Evolutionary conservation across 2,329 filamentous ascomycete genomes (phyloP).

Genomic region (Pestalotiopsis sp.): DNA sequence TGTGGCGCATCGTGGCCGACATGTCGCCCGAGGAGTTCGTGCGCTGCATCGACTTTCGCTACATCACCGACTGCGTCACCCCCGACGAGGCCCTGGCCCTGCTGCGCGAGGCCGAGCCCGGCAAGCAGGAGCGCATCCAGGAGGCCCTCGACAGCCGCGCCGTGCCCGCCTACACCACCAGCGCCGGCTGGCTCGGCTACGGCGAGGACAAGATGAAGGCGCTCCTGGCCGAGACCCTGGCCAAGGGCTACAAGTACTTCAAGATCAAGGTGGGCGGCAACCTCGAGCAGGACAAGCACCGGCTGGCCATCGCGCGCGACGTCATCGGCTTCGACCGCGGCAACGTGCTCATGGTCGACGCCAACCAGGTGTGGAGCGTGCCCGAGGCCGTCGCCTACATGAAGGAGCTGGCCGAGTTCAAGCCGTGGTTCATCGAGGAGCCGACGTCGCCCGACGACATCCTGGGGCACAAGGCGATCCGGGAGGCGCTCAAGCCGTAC

Average conservation of each 20-base stretch:
- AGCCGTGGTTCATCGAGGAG: slow-evolving; percentile 94
- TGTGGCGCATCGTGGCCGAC: slow-evolving; percentile 88
- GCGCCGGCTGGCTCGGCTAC: slow-evolving; percentile 91
- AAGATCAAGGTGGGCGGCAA: slow-evolving; percentile 86
- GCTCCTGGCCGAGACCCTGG: slow-evolving; percentile 74
- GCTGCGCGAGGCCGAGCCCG: slow-evolving; percentile 65
- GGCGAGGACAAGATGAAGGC: slow-evolving; percentile 83
- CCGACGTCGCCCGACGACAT: slow-evolving; percentile 90
- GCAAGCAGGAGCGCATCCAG: slow-evolving; percentile 71
- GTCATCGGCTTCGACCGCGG: slow-evolving; percentile 82
- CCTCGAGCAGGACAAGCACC: slow-evolving; percentile 70
- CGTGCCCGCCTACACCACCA: slow-evolving; percentile 90
- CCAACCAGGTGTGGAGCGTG: slow-evolving; percentile 91
- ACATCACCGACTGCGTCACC: slow-evolving; percentile 92
- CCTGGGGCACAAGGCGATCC: slow-evolving; percentile 83
- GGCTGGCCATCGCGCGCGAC: slow-evolving; percentile 74
- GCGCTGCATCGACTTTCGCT: slow-evolving; percentile 87
- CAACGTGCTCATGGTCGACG: slow-evolving; percentile 90
- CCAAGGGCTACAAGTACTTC: slow-evolving; percentile 80
- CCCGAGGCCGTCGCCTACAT: slow-evolving; percentile 89
- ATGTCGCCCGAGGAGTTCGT: slow-evolving; percentile 90
- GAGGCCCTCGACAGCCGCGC: slow-evolving; percentile 76
- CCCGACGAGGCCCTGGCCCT: slow-evolving; percentile 79
- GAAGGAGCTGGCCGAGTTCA: slow-evolving; percentile 79
- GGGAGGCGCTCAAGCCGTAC: slow-evolving; percentile 74